Evolutionary conservation across 306 rosid genomes (phyloP).

Genomic region (Hippophae tibetana): DNA sequence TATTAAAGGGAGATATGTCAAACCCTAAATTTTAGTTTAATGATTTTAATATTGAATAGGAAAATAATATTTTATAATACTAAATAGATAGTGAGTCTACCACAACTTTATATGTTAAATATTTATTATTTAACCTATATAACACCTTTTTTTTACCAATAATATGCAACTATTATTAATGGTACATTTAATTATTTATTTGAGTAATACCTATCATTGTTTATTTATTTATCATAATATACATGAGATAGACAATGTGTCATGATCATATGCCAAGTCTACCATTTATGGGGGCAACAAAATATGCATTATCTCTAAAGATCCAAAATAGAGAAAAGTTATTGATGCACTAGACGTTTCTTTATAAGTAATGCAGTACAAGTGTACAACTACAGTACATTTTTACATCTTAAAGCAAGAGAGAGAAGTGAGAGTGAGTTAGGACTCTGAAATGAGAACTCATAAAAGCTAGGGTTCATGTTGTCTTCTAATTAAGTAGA

Average conservation of each 20-base stretch:
- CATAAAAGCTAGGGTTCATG: neutral
- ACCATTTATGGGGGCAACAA: slow-evolving; percentile 32
- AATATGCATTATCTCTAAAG: slow-evolving; percentile 40
- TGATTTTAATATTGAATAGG: slow-evolving; percentile 12
- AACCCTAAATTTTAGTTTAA: slow-evolving; percentile 32
- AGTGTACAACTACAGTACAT: slow-evolving; percentile 9
- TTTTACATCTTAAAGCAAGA: slow-evolving; percentile 6
- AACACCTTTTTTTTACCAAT: too few relatives aligned
- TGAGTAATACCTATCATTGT: neutral
- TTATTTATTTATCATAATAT: slow-evolving; percentile 18
- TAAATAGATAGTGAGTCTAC: too few relatives aligned
- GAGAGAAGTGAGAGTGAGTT: neutral
- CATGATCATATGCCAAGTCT: slow-evolving; percentile 24
- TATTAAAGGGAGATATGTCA: neutral
- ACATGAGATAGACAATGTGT: slow-evolving; percentile 1
- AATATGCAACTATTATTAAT: too few relatives aligned
- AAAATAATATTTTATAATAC: too few relatives aligned
- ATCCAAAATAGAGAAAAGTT: slow-evolving; percentile 25
- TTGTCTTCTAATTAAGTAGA: too few relatives aligned
- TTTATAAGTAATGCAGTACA: too few relatives aligned
- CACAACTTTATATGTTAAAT: too few relatives aligned
- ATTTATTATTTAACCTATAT: too few relatives aligned
- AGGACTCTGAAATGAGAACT: neutral
- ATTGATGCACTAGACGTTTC: slow-evolving; percentile 6
- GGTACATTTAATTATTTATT: too few relatives aligned